phyloP scores from a whole-genome alignment of 179 eudicot species.

The Amaranthus tricolor region DNA sequence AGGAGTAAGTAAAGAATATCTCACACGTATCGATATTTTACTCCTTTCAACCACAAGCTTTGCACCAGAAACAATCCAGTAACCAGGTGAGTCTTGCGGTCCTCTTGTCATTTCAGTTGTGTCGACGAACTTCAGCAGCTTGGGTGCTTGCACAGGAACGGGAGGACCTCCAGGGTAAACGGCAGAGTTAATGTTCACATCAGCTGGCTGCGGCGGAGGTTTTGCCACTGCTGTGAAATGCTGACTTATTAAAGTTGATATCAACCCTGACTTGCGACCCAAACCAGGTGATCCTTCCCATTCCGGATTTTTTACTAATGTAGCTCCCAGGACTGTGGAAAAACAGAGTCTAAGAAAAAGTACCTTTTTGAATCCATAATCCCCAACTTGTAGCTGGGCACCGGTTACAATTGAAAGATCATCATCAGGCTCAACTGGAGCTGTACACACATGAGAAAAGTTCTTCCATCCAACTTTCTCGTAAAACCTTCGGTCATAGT shows the following conservation, averaged over 20 bases:
- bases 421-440: constrained; percentile 90
- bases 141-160: constrained; percentile 73
- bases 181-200: constrained; percentile 93
- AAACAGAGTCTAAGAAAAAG: constrained; percentile 77
- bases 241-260: constrained; percentile 83
- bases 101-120: constrained; percentile 91
- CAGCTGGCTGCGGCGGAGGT: constrained; percentile 84
- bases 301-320: constrained; percentile 56
- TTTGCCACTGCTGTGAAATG: constrained; percentile 67
- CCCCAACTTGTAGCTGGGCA: constrained; percentile 75
- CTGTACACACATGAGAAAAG: constrained; percentile 96
- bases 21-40: constrained; percentile 75
- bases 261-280: constrained; percentile 87
- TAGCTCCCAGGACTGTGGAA: constrained; percentile 68
- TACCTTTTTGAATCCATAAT: constrained; percentile 72
- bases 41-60: constrained; percentile 85
- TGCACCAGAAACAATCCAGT: constrained; percentile 98
- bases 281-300: constrained; percentile 94
- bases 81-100: constrained; percentile 91
- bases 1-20: constrained; percentile 70
- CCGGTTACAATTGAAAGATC: constrained; percentile 92
- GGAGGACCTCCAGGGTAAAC: constrained; percentile 99
- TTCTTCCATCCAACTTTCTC: constrained; percentile 96
- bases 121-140: constrained; percentile 80
- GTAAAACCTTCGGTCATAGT: constrained; percentile 62